phyloP scores from a whole-genome alignment of 2,329 filamentous ascomycete species.

The Blastomyces parvus region DNA sequence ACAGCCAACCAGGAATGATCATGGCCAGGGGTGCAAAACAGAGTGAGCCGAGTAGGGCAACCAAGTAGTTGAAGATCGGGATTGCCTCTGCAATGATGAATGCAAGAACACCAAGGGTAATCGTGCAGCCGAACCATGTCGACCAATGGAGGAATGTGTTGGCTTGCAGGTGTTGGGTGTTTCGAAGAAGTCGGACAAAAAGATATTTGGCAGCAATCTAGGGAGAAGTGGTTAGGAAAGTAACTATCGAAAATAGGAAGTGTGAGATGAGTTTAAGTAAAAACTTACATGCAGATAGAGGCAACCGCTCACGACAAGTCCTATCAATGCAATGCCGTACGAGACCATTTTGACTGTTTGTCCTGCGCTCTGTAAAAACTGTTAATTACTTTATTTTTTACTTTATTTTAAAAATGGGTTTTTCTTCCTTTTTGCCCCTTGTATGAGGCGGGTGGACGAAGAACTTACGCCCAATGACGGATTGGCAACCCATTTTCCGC shows the following conservation, averaged over 20 bases:
- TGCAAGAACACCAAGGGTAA: slow-evolving; percentile 34
- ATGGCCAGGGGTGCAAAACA: slow-evolving; percentile 46
- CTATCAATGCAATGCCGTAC: slow-evolving; percentile 51
- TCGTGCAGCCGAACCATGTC: slow-evolving; percentile 43
- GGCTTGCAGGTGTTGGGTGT: slow-evolving; percentile 43
- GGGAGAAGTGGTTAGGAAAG: neutral
- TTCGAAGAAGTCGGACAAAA: slow-evolving; percentile 47
- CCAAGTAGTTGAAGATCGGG: slow-evolving; percentile 46
- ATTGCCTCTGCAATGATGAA: slow-evolving; percentile 47
- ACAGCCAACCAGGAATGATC: slow-evolving; percentile 41
- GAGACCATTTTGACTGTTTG: slow-evolving; percentile 51
- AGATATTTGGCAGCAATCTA: slow-evolving; percentile 47
- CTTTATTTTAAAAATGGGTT: too few species aligned
- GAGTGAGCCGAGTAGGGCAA: slow-evolving; percentile 42
- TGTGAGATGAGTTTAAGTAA: slow-evolving; percentile 12
- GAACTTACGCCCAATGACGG: slow-evolving; percentile 45
- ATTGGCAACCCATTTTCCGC: slow-evolving; percentile 53
- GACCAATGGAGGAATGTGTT: slow-evolving; percentile 45
- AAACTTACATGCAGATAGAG: slow-evolving; percentile 34
- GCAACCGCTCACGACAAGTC: slow-evolving; percentile 43
- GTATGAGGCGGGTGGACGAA: neutral
- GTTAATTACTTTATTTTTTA: neutral
- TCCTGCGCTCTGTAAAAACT: slow-evolving; percentile 40
- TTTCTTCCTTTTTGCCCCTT: too few species aligned
- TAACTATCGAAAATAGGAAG: neutral